Percentiles rank a stretch among this genome's conserved stretches.
Conservation (phyloP, 805 yeast genomes). For the Aciculoconidium aculeatum region DNA sequence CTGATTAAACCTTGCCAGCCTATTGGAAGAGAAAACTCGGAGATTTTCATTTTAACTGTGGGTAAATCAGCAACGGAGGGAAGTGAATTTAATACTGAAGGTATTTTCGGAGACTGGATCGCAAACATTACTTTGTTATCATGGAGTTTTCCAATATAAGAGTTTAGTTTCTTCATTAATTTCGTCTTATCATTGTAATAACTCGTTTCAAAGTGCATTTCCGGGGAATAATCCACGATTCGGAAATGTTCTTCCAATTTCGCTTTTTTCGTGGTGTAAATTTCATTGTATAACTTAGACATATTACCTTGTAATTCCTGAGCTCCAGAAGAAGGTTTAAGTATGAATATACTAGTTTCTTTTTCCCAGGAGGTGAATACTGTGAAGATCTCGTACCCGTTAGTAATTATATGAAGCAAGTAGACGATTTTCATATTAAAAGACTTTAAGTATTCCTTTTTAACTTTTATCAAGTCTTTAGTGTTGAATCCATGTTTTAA, state of each 20-base stretch:
- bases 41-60: conserved; percentile 50
- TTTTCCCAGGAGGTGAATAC: conserved; percentile 61
- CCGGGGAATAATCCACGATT: conserved; percentile 47
- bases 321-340: conserved; percentile 66
- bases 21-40: conserved; percentile 56
- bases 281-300: conserved; percentile 49
- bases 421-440: conserved; percentile 57
- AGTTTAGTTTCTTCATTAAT: conserved; percentile 54
- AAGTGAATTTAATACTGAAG: conserved; percentile 42
- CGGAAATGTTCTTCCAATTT: conserved; percentile 36
- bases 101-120: conserved; percentile 64
- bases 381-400: conserved; percentile 70
- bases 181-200: conserved; percentile 51
- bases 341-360: conserved; percentile 45
- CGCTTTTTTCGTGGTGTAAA: conserved; percentile 42
- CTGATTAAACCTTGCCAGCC: conserved; percentile 75
- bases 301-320: conserved; percentile 56
- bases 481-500: conserved; percentile 77
- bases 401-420: conserved; percentile 61
- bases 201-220: conserved; percentile 47
- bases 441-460: conserved; percentile 46
- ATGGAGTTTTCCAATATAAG: conserved; percentile 47
- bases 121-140: conserved; percentile 61
- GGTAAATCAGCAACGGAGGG: conserved; percentile 54
- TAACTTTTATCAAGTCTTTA: conserved; percentile 45